Base-by-base conservation (phyloP, 2,329 filamentous ascomycete genomes). In the Penicillium janthinellum region DNA sequence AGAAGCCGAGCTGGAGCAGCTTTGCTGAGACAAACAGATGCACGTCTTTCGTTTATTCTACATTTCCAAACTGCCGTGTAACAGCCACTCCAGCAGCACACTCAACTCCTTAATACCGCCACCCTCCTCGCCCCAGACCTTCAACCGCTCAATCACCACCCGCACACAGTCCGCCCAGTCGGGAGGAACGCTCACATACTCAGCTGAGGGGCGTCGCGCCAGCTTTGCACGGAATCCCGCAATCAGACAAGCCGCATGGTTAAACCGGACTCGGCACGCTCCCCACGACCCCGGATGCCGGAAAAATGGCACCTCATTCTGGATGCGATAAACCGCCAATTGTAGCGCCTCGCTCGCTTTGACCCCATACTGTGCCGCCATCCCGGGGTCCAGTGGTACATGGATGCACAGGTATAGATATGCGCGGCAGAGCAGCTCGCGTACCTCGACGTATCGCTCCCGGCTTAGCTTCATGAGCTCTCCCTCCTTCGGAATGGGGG, bases 211-310 rank as follows among this genome's bases (percentile, higher is more conserved):
- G 8, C 63, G 37, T 34, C 63, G 61, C 42, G 56, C 56, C 10
- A 62, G 20, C 53, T 69, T 69, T 15, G 64, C 65, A 4, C 66
- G 60, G 12, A 66, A 68, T 50, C 58, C 67, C 22, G 67, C 67
- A 54, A 69, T 62, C 15, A 69, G 55, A 45, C 67, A 69, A 22
- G 68, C 51, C 34, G 67, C 66, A 53, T 69, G 67, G 47, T 69
- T 69, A 28, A 69, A 69, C n/a, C 67, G 64, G 14, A 69, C 67
- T 17, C 67, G 64, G 57, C 67, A 69, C 11, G 66, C 67, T 37
- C 67, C 67, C 67, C 67, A 69, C 17, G 66, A 68, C 17, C 67
- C 67, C 15, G 67, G 67, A 54, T 69, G 67, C 41, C 67, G 62
- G 56, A 69, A 69, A 38, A 68, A 69, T 42, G 67, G 66, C 42